Evolutionary conservation across 495 filamentous ascomycete species (phyloP), one percentile per base, ranked within the genome.

Genomic region (Tetracladium setigerum): DNA sequence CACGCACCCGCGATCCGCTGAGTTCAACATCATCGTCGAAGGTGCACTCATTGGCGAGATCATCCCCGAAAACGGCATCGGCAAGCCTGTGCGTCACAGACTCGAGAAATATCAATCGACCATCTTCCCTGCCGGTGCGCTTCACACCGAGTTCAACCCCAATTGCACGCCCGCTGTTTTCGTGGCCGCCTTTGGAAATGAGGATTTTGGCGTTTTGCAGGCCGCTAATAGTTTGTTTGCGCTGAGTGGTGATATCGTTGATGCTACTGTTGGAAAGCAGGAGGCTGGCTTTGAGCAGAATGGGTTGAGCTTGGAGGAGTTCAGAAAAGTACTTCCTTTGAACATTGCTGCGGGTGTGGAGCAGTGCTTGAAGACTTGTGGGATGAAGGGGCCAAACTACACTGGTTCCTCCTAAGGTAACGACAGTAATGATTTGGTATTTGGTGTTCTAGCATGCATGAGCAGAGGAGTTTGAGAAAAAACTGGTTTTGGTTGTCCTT

Each of bases 81-180:
- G 41, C 12, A 33, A 45, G 13, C 32, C 45, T 31, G 34, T 67
- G 36, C 47, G 46, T 14, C 59, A 61, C 18, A 55, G 39, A 0
- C 59, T 71, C 8, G 27, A 45, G 13, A 43, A 54, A 30, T 66
- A 59, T 46, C 55, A 65, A 44, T 67, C 58, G 48, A 66, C 68
- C 14, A 51, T 67, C 12, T 66, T 71, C 49, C 67, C 65, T 16
- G 55, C 61, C 36, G 70, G 69, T 14, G 47, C 49, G 13, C 57
- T 72, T 41, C 70, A 74, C 47, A 68, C 60, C 42, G 65, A 74
- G 49, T 57, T 69, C 56, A 74, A 74, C 54, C 58, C 61, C 6
- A 57, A 53, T n/a, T 74, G 70, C 52, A 53, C 56, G 24, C 52
- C 54, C 5, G 63, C 67, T 0, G 47, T 57, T 1, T 67, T 67